phyloP scores from a whole-genome alignment of 495 filamentous ascomycete species.

The Podospora pseudoanserina region DNA sequence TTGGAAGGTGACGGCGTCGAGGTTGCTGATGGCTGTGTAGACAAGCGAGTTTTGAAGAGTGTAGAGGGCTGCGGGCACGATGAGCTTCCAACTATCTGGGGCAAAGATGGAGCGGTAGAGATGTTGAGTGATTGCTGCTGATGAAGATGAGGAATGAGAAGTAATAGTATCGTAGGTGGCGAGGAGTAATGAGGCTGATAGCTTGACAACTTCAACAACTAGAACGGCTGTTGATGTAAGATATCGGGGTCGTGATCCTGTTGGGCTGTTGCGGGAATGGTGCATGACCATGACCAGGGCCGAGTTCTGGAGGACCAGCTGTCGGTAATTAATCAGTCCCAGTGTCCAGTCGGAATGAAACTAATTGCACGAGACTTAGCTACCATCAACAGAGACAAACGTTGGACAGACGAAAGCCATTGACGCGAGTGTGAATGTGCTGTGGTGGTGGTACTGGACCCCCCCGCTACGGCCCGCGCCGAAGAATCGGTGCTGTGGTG shows the following conservation, averaged over 20 bases:
- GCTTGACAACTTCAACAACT: constrained; percentile 67
- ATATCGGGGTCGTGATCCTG: constrained; percentile 62
- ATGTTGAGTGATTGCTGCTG: constrained; percentile 54
- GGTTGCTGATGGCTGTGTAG: constrained; percentile 67
- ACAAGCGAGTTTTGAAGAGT: constrained; percentile 68
- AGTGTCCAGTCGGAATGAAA: background rate
- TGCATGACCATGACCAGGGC: constrained; percentile 58
- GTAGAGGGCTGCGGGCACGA: constrained; percentile 65
- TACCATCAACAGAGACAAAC: constrained; percentile 18
- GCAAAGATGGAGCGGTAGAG: constrained; percentile 59
- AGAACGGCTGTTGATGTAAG: constrained; percentile 72
- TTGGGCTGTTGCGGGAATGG: constrained; percentile 65
- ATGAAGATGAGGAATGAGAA: constrained; percentile 56
- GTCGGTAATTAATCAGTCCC: constrained; percentile 14
- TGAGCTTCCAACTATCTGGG: constrained; percentile 71
- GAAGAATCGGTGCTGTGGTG: background rate
- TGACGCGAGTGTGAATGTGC: background rate
- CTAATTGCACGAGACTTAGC: background rate
- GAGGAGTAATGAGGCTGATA: constrained; percentile 59
- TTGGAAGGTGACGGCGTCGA: constrained; percentile 67
- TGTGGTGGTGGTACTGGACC: background rate
- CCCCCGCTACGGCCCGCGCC: constrained; percentile 1
- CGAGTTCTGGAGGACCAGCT: constrained; percentile 58
- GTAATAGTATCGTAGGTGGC: constrained; percentile 32
- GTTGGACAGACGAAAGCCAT: constrained; percentile 17